Conservation (phyloP, 768 basidiomycete genomes). For the Suillus tomentosus region DNA sequence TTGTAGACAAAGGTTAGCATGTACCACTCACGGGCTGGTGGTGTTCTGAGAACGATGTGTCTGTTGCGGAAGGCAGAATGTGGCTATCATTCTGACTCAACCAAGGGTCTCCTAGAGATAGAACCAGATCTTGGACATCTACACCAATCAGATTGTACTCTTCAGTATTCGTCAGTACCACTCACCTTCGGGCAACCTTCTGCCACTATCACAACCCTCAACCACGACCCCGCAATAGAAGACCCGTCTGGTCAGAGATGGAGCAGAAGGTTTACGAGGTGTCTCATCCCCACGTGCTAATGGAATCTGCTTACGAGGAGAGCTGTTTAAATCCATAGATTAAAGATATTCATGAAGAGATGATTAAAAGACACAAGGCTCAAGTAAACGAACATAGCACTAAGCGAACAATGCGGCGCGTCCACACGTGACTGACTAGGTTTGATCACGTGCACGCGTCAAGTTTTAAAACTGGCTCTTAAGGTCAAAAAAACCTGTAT, state of each 20-base stretch:
- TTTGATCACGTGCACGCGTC: constrained; percentile 7
- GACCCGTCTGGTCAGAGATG: constrained; percentile 68
- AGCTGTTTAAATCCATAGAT: constrained; percentile 63
- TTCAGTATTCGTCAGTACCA: constrained; percentile 11
- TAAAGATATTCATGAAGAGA: constrained; percentile 6
- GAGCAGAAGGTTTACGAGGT: constrained; percentile 40
- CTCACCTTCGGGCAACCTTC: constrained; percentile 67
- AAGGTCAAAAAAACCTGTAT: neutral
- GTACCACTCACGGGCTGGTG: constrained; percentile 45
- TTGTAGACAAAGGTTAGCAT: constrained; percentile 2
- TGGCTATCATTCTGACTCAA: constrained; percentile 50
- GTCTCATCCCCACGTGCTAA: constrained; percentile 70
- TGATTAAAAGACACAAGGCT: constrained; percentile 2
- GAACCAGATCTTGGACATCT: constrained; percentile 81
- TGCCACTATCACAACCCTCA: constrained; percentile 76
- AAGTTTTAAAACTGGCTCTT: neutral
- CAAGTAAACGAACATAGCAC: neutral
- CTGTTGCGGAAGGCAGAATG: constrained; percentile 45
- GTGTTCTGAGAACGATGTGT: constrained; percentile 39
- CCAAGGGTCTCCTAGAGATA: constrained; percentile 73
- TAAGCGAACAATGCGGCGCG: constrained; percentile 6
- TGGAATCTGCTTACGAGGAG: constrained; percentile 75
- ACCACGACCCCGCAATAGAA: constrained; percentile 92
- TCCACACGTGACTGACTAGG: constrained; percentile 11
- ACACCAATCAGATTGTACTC: constrained; percentile 19